Base-by-base conservation (phyloP, 1,284 basidiomycete genomes). In the Puccinia novopanici region DNA sequence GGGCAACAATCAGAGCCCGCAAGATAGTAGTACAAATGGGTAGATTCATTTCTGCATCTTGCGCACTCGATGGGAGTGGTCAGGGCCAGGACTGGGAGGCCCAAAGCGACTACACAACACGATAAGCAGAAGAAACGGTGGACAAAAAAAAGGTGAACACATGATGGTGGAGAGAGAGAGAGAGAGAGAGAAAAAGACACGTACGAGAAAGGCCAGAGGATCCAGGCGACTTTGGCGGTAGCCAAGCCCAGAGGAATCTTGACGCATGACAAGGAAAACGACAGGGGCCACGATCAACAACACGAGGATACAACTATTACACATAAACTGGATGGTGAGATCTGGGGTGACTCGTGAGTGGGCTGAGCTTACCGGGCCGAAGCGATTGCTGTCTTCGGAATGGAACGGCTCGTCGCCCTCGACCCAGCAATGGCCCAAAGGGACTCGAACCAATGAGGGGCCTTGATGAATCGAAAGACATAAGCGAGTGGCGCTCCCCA, bases 381-480 rank as follows among this genome's bases (percentile, higher is more conserved):
- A 88, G 1, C 86, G 86, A 74, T 88, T 87, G 30, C 86, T 87
- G 83, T 89, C 88, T 48, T 86, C 73, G 2, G 87, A 86, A 52
- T 87, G 86, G 80, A 86, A 87, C 40, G 84, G 85, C 45, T 87
- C 87, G 84, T 89, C 89, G 17, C 89, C 89, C 84, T 89, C 89
- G 68, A 89, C 85, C 88, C 88, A 89, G 57, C 86, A 87, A 70
- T 85, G 84, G 19, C 83, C 83, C 8, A 82, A 82, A 0, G 85
- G 85, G 54, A 77, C 67, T 34, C 65, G 40, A 27, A 81, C 52
- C 19, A 68, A 40, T 19, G 17, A 37, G 8, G 61, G 37, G 37
- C 34, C 61, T 70, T 70, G 13, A n/a, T 22, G 5, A n/a, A 42
- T 27, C 50, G 34, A 10, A 6, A n/a, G n/a, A n/a, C n/a, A n/a